Base-by-base conservation (phyloP, 192 early-diverging fungal species). In the Gaertneriomyces semiglobifer region DNA sequence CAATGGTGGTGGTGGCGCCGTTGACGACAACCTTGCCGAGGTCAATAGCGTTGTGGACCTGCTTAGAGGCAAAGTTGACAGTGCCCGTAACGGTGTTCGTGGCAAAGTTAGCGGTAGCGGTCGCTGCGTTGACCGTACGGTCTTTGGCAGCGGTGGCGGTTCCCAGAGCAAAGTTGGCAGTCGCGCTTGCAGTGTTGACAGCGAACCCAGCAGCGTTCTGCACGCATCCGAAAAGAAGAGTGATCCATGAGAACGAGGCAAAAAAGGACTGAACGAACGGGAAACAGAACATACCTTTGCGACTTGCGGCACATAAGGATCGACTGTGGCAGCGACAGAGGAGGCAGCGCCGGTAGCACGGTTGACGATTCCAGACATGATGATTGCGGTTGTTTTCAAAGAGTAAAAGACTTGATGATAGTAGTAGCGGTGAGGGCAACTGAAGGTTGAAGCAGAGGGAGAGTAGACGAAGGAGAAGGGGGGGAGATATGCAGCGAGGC, bases 1-100 rank as follows among this genome's bases (percentile, higher is more conserved):
- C 62, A 66, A 83, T 76, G 66, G 81, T 83, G 45, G 78, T 83
- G 63, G 81, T 81, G 64, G 79, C 72, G 19, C 71, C 62, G 14
- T 47, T 70, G 60, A 77, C 68, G 48, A 72, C 80, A 46, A 73
- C 72, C 53, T 74, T 77, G 59, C 71, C 72, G 51, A 73, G 65
- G 52, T 63, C 73, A 33, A 71, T 44, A 9, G 74, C 67, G 47
- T 55, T 44, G 63, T 20, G 42, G 56, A 73, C 78, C 51, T 81
- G 63, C 57, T 43, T 46, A n/a, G 59, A 52, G 46, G 77, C 75
- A 45, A 69, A 73, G 33, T 60, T 65, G 16, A 61, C 63, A 10
- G 72, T 65, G 12, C 46, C 66, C 19, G 69, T 73, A 18, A 73
- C 59, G 8, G 58, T 63, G 47, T 74, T 63, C 43, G 14, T 33